Base-by-base conservation (phyloP, 306 rosid genomes). In the Astragalus glycyphyllos region DNA sequence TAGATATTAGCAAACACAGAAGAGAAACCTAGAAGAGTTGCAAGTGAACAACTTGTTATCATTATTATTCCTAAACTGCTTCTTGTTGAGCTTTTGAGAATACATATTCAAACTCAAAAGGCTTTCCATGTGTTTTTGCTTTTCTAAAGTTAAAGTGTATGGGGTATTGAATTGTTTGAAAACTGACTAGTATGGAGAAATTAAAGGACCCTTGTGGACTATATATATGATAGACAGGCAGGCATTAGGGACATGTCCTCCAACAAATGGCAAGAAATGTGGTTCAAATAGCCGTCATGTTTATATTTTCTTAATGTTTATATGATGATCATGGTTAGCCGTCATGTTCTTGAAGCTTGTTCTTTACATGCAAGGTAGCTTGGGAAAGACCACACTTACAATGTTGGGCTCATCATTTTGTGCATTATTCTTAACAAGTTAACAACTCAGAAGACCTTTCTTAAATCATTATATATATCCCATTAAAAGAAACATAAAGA, bases 341-440 rank as follows among this genome's bases (percentile, higher is more conserved):
- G n/a, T n/a, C n/a, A n/a, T 10, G 35, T 13, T 58, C 29, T 14
- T 41, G 40, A 49, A 51, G 44, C 40, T 61, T 54, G 42, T 69
- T 51, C 51, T 69, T 12, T 59, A 12, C 38, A 58, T 58, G 76
- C 12, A 62, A 37, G 70, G 72, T 60, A 77, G 84, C 60, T 70
- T 41, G 48, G 71, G 58, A 67, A 56, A 70, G 55, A 48, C 11
- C 57, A 34, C 8, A 12, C 12, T 63, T 58, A 61, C 55, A 35
- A 73, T 17, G 73, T 69, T 73, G 65, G 73, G 31, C 51, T 85
- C 74, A 84, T 85, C 71, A 83, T 82, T 76, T 37, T 53, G 74
- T 51, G 75, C 80, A 71, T 72, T 74, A 61, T 62, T 74, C 54
- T 65, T 73, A 74, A 70, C 57, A 68, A 55, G 57, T 37, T 41